Evolutionary conservation across 2,329 filamentous ascomycete genomes (phyloP).

Genomic region (Cladosporium velox): DNA sequence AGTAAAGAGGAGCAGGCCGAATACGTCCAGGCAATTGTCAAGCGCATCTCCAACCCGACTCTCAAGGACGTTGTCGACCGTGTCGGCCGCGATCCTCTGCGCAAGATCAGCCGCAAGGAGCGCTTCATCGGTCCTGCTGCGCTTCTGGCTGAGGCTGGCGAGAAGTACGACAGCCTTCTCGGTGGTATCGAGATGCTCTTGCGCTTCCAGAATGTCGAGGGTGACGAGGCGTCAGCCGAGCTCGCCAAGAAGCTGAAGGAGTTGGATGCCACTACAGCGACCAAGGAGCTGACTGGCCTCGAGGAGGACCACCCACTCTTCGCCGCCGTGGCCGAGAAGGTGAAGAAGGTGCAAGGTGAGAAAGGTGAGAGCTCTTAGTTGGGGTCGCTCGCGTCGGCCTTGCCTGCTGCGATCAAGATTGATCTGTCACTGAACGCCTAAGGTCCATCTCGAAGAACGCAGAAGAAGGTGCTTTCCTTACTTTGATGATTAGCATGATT

Average conservation of each 20-base stretch:
- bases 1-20: conserved; percentile 71
- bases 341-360: conserved; percentile 72
- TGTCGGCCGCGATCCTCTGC: conserved; percentile 89
- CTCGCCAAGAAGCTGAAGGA: conserved; percentile 82
- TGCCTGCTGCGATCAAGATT: conserved; percentile 14
- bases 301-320: conserved; percentile 76
- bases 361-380: conserved; percentile 43
- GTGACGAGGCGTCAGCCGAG: conserved; percentile 84
- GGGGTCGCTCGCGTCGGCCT: conserved; percentile 15
- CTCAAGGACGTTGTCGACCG: conserved; percentile 92
- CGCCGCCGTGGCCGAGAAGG: conserved; percentile 71
- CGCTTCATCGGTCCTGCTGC: conserved; percentile 91
- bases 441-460: neutral
- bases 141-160: conserved; percentile 79
- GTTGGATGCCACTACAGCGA: conserved; percentile 71
- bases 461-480: conserved; percentile 11
- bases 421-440: conserved; percentile 7
- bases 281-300: conserved; percentile 79
- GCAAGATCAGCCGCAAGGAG: conserved; percentile 93
- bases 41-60: conserved; percentile 88
- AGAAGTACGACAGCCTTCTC: conserved; percentile 72
- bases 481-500: conserved; percentile 21
- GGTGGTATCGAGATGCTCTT: conserved; percentile 88
- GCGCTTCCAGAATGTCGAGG: conserved; percentile 91
- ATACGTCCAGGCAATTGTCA: conserved; percentile 91